Evolutionary conservation across 805 yeast genomes (phyloP).

Genomic region (Saccharomycopsis oosterbeekiorum): DNA sequence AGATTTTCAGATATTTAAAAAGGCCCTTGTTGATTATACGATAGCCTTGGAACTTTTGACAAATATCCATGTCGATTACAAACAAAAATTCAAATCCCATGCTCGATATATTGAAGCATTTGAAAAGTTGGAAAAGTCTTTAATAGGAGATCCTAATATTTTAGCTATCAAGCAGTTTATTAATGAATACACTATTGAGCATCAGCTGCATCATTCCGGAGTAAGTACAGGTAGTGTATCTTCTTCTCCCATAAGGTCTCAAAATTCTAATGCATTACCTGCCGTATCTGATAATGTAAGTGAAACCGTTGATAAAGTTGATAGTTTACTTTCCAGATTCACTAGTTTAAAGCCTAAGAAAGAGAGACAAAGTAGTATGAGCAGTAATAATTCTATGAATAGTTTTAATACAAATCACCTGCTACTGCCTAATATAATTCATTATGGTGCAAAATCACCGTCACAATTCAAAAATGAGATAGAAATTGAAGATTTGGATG

Average conservation of each 20-base stretch:
- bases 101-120: not conserved
- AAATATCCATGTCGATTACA: not conserved
- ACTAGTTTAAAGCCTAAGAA: not conserved
- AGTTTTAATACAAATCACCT: constrained; percentile 7
- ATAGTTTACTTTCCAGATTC: constrained; percentile 1
- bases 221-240: not conserved
- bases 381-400: not conserved
- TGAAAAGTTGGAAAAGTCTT: not conserved
- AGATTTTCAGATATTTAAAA: not conserved
- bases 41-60: not conserved
- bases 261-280: not conserved
- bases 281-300: not conserved
- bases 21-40: not conserved
- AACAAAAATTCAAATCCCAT: not conserved
- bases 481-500: constrained; percentile 1
- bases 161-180: not conserved
- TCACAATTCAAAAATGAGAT: constrained; percentile 9
- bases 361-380: not conserved
- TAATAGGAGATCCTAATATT: not conserved
- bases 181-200: not conserved
- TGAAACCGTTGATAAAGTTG: not conserved
- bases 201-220: not conserved
- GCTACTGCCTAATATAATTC: constrained; percentile 9
- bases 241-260: not conserved
- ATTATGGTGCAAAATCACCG: constrained; percentile 16